Evolutionary conservation across 2,329 filamentous ascomycete genomes (phyloP).

Genomic region (Raffaelea albimanens): DNA sequence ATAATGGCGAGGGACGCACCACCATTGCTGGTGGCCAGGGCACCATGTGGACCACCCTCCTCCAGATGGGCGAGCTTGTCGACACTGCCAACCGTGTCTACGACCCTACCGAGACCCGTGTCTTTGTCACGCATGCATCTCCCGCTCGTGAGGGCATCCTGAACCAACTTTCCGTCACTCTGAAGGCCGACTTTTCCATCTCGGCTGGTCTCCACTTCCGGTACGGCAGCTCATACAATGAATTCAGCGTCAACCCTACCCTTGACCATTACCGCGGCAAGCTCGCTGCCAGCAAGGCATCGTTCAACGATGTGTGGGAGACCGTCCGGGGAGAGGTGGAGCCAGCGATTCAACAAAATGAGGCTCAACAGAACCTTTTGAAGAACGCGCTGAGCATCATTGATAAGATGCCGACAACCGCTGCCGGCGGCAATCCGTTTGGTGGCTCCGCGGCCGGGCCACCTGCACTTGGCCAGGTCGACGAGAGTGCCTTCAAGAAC

Average conservation of each 20-base stretch:
- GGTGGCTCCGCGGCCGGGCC: conserved; percentile 72
- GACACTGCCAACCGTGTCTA: conserved; percentile 98
- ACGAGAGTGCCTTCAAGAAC: conserved; percentile 99
- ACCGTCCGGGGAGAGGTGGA: conserved; percentile 95
- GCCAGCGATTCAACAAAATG: conserved; percentile 85
- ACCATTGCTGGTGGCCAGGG: conserved; percentile 97
- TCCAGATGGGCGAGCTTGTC: conserved; percentile 97
- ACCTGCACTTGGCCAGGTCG: conserved; percentile 72
- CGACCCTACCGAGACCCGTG: conserved; percentile 91
- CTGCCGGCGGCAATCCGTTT: conserved; percentile 93
- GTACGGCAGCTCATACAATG: conserved; percentile 98
- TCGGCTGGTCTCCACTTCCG: conserved; percentile 96
- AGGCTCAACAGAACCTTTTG: conserved; percentile 84
- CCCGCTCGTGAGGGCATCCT: conserved; percentile 92
- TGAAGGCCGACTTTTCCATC: conserved; percentile 97
- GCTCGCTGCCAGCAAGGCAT: conserved; percentile 93
- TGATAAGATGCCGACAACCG: conserved; percentile 94
- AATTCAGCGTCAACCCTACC: conserved; percentile 97
- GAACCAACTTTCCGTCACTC: conserved; percentile 92
- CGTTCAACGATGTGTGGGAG: conserved; percentile 99
- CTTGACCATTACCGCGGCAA: conserved; percentile 98
- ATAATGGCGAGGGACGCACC: conserved; percentile 94
- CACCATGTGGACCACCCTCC: conserved; percentile 97
- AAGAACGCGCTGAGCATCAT: conserved; percentile 88
- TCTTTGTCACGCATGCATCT: conserved; percentile 95